These are phyloP conservation scores for Paramecium pentaurelia DNA, from an alignment of 73 alveolate species.

Conservation along the genomic window DNA sequence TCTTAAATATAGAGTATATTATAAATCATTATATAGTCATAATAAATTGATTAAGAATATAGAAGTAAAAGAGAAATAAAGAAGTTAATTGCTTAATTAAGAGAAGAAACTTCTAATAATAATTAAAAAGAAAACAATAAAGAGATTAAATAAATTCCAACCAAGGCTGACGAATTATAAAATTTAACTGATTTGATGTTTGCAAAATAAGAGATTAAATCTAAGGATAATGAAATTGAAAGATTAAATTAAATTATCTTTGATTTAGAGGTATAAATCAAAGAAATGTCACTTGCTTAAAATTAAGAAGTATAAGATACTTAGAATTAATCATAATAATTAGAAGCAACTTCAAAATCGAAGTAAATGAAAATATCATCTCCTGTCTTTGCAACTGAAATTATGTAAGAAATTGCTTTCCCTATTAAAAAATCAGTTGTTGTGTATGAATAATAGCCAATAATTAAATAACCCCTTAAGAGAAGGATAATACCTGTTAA, in stretches of 20 bases:
- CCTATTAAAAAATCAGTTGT: not conserved
- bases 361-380: not conserved
- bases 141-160: not conserved
- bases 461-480: not conserved
- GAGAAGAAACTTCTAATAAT: not conserved
- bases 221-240: not conserved
- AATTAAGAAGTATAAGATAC: not conserved
- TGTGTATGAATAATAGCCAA: not conserved
- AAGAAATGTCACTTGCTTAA: not conserved
- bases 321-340: not conserved
- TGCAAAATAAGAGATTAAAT: not conserved
- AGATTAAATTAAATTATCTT: not conserved
- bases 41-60: not conserved
- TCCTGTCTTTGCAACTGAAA: not conserved
- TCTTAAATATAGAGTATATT: not conserved
- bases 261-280: not conserved
- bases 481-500: conserved; percentile 9
- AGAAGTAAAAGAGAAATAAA: not conserved
- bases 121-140: not conserved
- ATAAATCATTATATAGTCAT: not conserved
- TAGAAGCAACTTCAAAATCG: not conserved
- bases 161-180: not conserved
- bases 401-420: not conserved
- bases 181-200: not conserved
- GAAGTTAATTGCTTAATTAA: not conserved